Base-by-base conservation (phyloP, 2,329 filamentous ascomycete species). In the Teratosphaeria nubilosa region DNA sequence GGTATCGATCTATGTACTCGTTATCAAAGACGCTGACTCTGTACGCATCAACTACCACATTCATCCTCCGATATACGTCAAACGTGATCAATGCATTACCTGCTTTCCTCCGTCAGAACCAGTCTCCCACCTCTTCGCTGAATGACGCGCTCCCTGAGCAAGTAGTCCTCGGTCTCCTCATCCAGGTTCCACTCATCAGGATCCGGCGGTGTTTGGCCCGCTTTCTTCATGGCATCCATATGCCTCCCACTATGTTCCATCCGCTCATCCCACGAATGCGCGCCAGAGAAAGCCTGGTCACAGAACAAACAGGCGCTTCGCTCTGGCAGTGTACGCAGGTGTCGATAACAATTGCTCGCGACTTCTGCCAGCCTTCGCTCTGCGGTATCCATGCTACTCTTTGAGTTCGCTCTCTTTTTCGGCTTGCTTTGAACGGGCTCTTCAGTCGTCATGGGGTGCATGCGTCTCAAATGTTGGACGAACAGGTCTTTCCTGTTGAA, bases 401-500 rank as follows among this genome's bases (percentile, higher is more conserved):
- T 32, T 20, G 51, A 16, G 14, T 51, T 57, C 25, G 24, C 61
- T 66, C 16, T 70, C 65, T 81, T 83, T 66, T 75, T 80, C 64
- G 63, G 58, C 50, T 60, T 58, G 34, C 52, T 51, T 16, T 25
- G 20, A n/a, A 45, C 32, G 4, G 41, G 9, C 6, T 6, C 3
- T 7, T 3, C n/a, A n/a, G 16, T 51, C 25, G 24, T 57, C 52
- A 31, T 55, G 41, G 54, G 32, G 0, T 96, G 91, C 89, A 95
- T 95, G 53, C 92, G 86, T 5, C 89, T 82, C 1, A 92, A 80
- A 69, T 96, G 92, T 68, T 95, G 90, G 0, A 87, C 90, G 75
- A 91, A 96, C 10, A 96, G 82, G 68, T 96, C 91, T 70, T 95
- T 95, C 67, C 91, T 87, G 73, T 95, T 95, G 77, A 96, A 96